Percentiles rank a stretch among this genome's conserved stretches.
Evolutionary conservation across 306 rosid genomes (phyloP).

Genomic region (Castanea mollissima): DNA sequence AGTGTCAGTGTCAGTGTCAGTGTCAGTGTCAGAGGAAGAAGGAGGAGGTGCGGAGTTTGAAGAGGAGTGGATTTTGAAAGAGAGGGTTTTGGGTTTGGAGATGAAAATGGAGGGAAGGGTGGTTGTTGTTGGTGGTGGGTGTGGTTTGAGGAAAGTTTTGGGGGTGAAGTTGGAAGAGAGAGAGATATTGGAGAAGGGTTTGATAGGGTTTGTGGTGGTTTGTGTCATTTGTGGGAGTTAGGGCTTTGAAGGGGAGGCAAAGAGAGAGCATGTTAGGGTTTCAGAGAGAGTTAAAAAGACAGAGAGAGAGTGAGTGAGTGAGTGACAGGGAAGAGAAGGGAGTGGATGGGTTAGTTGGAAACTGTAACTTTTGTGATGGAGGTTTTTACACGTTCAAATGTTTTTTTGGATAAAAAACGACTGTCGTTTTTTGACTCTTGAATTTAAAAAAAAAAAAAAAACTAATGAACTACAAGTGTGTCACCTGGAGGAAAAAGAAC

Average conservation of each 20-base stretch:
- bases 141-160: slow-evolving; percentile 18
- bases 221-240: slow-evolving; percentile 39
- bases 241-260: slow-evolving; percentile 17
- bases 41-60: slow-evolving; percentile 20
- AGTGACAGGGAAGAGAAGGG: background rate
- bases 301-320: background rate
- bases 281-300: background rate
- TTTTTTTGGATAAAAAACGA: background rate
- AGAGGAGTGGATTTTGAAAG: slow-evolving; percentile 30
- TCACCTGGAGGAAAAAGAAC: too few relatives aligned
- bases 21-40: slow-evolving; percentile 18
- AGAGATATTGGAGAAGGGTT: slow-evolving; percentile 23
- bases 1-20: too few relatives aligned
- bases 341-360: slow-evolving; percentile 7
- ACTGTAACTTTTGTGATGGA: slow-evolving; percentile 44
- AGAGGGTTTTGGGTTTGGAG: slow-evolving; percentile 22
- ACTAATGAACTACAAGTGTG: too few relatives aligned
- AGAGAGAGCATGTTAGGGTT: slow-evolving; percentile 26
- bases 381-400: slow-evolving; percentile 46
- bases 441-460: too few relatives aligned
- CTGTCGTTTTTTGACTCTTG: too few relatives aligned
- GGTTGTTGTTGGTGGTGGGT: background rate
- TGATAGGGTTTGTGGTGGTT: slow-evolving; percentile 25
- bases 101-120: slow-evolving; percentile 10
- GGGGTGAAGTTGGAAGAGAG: slow-evolving; percentile 47